A percentile compares a stretch with the other conserved stretches of the same genome.
Conservation (phyloP, 2,329 filamentous ascomycete genomes). For the Colletotrichum gloeosporioides region DNA sequence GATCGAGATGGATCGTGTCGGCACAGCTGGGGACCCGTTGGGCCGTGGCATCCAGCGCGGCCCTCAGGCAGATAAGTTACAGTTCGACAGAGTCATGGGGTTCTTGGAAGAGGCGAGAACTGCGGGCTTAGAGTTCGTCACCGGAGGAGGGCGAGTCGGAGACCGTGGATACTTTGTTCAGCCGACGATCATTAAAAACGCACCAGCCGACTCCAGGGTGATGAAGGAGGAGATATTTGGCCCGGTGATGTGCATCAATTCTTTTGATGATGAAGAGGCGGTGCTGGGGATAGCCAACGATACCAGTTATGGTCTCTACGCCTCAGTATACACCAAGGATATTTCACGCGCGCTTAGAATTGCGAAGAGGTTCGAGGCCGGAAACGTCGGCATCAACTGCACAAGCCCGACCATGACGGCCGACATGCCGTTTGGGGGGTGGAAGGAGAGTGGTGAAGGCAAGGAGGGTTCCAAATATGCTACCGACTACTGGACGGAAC, state of each 20-base stretch:
- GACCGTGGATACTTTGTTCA: conserved; percentile 53
- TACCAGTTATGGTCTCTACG: conserved; percentile 40
- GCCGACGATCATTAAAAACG: background rate
- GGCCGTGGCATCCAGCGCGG: background rate
- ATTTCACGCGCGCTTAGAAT: background rate
- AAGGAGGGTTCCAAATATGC: conserved; percentile 2
- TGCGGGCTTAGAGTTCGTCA: conserved; percentile 69
- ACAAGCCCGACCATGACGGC: background rate
- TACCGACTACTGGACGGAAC: background rate
- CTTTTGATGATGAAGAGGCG: conserved; percentile 55
- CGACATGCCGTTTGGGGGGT: conserved; percentile 8
- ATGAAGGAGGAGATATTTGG: conserved; percentile 67
- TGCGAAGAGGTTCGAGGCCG: background rate
- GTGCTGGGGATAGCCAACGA: conserved; percentile 57
- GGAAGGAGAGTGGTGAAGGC: conserved; percentile 1
- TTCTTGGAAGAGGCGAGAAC: conserved; percentile 33
- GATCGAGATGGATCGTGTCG: conserved; percentile 73
- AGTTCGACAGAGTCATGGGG: conserved; percentile 41
- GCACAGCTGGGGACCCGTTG: conserved; percentile 78
- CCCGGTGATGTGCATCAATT: conserved; percentile 51
- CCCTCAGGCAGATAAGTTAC: conserved; percentile 44
- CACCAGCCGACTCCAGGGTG: conserved; percentile 2
- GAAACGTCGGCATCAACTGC: background rate
- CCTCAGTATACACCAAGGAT: background rate
- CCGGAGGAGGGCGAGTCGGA: conserved; percentile 67